Base-by-base conservation (phyloP, 257 asterid genomes). In the Ehretia macrophylla region DNA sequence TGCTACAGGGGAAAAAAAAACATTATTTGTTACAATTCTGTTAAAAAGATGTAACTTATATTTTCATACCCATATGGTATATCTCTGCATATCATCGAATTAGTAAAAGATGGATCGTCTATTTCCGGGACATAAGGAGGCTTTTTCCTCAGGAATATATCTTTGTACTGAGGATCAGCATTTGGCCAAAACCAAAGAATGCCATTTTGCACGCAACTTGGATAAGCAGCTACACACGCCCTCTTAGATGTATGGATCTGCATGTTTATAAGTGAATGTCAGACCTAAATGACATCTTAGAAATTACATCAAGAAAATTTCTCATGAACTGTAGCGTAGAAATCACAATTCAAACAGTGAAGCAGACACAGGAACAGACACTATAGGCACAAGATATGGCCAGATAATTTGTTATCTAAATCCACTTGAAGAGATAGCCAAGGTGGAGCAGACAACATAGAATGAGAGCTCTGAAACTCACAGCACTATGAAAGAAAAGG, bases 111-210 rank as follows among this genome's bases (percentile, higher is more conserved):
- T 5, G 95, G 96, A 58, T 91, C 96, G 53, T 91, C 98, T 14
- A 91, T 77, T 85, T 91, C 96, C 8, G 94, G 86, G 67, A 91
- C 79, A 59, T 75, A 80, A 52, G 86, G 92, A 57, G 98, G 98
- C 68, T 78, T 91, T 72, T 74, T 77, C 80, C 62, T 74, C 20
- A 73, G 68, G 35, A 51, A 63, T 54, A 84, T 82, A 49, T 85
- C 90, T 70, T 79, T 78, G 55, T 69, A 81, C 55, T 77, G 70
- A 39, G 86, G 87, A 68, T 85, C 95, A 53, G 90, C 51, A 59
- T 81, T 91, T 1, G 96, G 94, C 98, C 98, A 91, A 73, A 91
- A 85, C 96, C 98, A 91, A 64, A 91, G 77, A 79, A 91, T 77
- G 59, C 76, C 90, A 62, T 91, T 91, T 73, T 85, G 96, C 63